Conservation (phyloP, 1,284 basidiomycete species). For the Moesziomyces parantarcticus region DNA sequence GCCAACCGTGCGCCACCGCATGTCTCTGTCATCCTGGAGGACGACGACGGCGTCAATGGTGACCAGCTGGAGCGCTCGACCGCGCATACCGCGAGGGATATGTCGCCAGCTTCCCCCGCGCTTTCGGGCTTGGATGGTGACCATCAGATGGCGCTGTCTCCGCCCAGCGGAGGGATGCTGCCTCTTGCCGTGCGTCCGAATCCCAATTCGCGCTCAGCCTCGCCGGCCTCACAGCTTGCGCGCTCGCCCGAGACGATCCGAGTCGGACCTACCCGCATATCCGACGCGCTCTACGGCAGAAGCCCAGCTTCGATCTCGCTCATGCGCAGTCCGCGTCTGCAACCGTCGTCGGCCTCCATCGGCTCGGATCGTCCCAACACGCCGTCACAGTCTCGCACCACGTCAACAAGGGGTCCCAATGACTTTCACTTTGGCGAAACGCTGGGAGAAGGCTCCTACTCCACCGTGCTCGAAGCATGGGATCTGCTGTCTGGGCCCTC, state of each 20-base stretch:
- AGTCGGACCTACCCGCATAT: constrained; percentile 19
- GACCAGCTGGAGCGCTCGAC: constrained; percentile 4
- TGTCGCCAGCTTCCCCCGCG: background rate
- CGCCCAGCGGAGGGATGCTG: constrained; percentile 4
- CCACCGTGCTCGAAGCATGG: constrained; percentile 66
- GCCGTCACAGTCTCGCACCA: constrained; percentile 13
- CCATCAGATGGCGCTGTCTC: constrained; percentile 18
- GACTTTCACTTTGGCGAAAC: constrained; percentile 67
- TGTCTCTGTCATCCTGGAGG: constrained; percentile 36
- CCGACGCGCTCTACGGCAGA: constrained; percentile 40
- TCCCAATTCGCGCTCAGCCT: constrained; percentile 24
- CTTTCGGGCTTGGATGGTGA: constrained; percentile 2
- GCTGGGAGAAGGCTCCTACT: constrained; percentile 66
- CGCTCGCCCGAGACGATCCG: constrained; percentile 48
- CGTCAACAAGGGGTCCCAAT: constrained; percentile 46
- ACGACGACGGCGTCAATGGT: constrained; percentile 19
- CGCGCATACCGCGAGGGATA: background rate
- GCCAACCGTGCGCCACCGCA: constrained; percentile 19
- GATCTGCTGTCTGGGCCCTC: constrained; percentile 50
- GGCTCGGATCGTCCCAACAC: constrained; percentile 17
- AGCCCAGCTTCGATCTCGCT: constrained; percentile 36
- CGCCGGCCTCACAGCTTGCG: constrained; percentile 37
- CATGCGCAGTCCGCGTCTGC: constrained; percentile 33
- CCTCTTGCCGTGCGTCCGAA: constrained; percentile 14
- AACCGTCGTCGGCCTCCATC: constrained; percentile 14